Percentiles rank a stretch among this genome's conserved stretches.
Conservation (phyloP, 2,329 filamentous ascomycete species). For the Clarireedia paspali region DNA sequence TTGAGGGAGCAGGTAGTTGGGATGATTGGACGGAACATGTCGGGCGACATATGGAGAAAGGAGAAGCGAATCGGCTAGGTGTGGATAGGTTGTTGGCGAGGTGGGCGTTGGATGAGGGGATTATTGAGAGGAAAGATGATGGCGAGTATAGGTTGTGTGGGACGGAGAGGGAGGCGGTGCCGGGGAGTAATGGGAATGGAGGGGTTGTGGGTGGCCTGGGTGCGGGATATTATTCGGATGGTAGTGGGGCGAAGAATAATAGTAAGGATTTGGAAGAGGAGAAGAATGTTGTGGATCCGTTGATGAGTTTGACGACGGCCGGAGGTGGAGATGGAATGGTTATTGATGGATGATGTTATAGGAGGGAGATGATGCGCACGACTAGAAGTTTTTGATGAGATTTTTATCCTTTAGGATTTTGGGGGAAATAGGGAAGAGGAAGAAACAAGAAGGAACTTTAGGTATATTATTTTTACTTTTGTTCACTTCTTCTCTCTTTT, state of each 20-base stretch:
- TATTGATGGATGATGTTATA: too few species aligned
- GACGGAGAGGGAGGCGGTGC: slow-evolving; percentile 29
- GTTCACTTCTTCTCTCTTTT: too few species aligned
- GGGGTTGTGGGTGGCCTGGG: background rate
- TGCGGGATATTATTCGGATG: slow-evolving; percentile 28
- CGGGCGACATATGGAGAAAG: slow-evolving; percentile 78
- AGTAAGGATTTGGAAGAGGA: slow-evolving; percentile 1
- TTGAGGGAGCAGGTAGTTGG: slow-evolving; percentile 70
- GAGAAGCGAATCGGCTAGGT: slow-evolving; percentile 48
- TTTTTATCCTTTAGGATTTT: too few species aligned
- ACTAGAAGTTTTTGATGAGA: too few species aligned
- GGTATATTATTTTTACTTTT: too few species aligned
- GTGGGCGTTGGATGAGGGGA: slow-evolving; percentile 57
- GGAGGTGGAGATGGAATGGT: too few species aligned
- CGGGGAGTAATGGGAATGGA: slow-evolving; percentile 14
- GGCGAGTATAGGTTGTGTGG: slow-evolving; percentile 50
- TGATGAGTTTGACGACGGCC: background rate
- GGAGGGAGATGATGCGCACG: too few species aligned
- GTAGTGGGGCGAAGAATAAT: slow-evolving; percentile 9
- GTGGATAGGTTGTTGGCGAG: slow-evolving; percentile 50
- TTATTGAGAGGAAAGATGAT: slow-evolving; percentile 50
- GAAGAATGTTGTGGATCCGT: slow-evolving; percentile 1
- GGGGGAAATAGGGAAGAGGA: too few species aligned
- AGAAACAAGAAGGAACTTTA: too few species aligned
- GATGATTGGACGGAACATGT: slow-evolving; percentile 91